Evolutionary conservation across 192 early-diverging fungal genomes (phyloP), one percentile per base, ranked within the genome.

Genomic region (Coemansia sp.): DNA sequence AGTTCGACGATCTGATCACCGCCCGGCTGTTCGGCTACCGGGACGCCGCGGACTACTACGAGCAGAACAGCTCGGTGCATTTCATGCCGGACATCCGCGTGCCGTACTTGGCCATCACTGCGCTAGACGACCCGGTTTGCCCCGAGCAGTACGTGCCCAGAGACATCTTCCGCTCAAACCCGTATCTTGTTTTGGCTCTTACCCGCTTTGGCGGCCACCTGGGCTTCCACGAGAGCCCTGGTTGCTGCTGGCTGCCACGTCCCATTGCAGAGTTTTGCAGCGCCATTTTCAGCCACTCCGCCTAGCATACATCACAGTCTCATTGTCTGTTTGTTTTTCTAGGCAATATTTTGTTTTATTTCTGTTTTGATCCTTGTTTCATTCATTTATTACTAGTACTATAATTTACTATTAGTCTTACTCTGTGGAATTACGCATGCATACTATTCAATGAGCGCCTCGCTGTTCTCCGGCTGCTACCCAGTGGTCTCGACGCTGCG

Each of bases 71-170:
- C 53, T 84, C 73, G 23, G 69, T 66, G 8, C 82, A 84, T 25
- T 83, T 79, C 13, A 81, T 90, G 59, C 74, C 83, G 10, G 61
- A 72, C 53, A 86, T 92, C 38, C 70, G 82, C 14, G 70, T 94
- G 21, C 96, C 96, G 17, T 85, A 89, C 51, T 70, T 98, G n/a
- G 87, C 92, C 54, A 72, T 96, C 37, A 86, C 85, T 18, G 87
- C 93, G 45, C 48, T 89, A 64, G 93, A 96, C 77, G 96, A 98
- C 69, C 96, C 96, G n/a, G 87, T 98, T 65, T 86, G 87, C 14
- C 72, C 76, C 2, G 49, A 60, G 7, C 71, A 86, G 44, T 80
- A 80, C 18, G 83, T 93, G 6, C 96, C 96, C 9, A 75, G 66
- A 24, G 82, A 88, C 51, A 87, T 91, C 44, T 82, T 86, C 57